These are phyloP conservation scores for Hypsizygus marmoreus DNA, from an alignment of 768 basidiomycete species.

Conservation along the genomic window DNA sequence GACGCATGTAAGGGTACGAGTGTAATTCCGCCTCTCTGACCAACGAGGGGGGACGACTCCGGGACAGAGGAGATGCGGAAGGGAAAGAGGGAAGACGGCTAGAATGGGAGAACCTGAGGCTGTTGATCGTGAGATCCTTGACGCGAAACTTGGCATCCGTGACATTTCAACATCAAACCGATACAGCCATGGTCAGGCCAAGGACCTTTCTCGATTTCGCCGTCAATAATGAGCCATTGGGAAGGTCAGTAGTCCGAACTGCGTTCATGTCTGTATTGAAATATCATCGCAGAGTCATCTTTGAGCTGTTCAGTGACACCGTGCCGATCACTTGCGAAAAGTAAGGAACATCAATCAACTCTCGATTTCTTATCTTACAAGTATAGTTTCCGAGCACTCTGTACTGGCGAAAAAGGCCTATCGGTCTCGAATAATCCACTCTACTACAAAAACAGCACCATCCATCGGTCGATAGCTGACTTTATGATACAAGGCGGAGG, in stretches of 20 bases:
- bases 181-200: conserved; percentile 47
- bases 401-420: conserved; percentile 83
- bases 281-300: conserved; percentile 52
- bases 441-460: conserved; percentile 78
- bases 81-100: conserved; percentile 9
- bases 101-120: no score
- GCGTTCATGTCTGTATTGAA: conserved; percentile 6
- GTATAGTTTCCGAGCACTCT: conserved; percentile 80
- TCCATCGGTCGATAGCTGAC: conserved; percentile 77
- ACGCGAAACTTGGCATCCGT: conserved; percentile 9
- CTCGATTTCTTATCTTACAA: conserved; percentile 6
- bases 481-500: conserved; percentile 87
- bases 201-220: conserved; percentile 73
- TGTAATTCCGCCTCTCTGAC: not conserved
- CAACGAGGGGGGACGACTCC: not conserved
- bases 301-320: conserved; percentile 74
- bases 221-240: conserved; percentile 48
- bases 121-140: conserved; percentile 19
- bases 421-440: conserved; percentile 70
- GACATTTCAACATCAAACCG: conserved; percentile 12
- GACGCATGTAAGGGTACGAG: conserved; percentile 47
- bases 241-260: conserved; percentile 46
- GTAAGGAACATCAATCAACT: conserved; percentile 38
- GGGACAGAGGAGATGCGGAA: conserved; percentile 1
- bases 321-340: conserved; percentile 82